A percentile compares a stretch with the other conserved stretches of the same genome.
Conservation (phyloP, 805 yeast genomes). For the Kodamaea jinghongensis region DNA sequence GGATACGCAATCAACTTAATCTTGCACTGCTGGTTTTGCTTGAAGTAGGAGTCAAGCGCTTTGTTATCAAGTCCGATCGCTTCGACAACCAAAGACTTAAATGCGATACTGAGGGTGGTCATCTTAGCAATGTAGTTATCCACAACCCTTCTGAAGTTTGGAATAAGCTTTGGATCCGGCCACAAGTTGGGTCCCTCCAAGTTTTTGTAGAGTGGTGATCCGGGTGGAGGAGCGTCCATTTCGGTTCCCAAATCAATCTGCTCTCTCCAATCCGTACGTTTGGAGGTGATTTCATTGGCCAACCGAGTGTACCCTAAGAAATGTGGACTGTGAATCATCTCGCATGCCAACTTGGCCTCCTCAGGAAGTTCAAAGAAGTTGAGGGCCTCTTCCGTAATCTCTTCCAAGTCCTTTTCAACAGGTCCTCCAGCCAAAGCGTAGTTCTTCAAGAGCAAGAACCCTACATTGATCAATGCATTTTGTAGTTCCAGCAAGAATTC, state of each 20-base stretch:
- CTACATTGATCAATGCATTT: constrained; percentile 53
- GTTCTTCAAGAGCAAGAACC: constrained; percentile 49
- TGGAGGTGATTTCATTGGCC: constrained; percentile 58
- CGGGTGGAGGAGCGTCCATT: constrained; percentile 39
- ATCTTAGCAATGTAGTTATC: constrained; percentile 44
- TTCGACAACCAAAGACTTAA: constrained; percentile 52
- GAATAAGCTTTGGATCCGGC: constrained; percentile 43
- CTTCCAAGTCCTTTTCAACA: constrained; percentile 31
- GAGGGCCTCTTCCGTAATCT: constrained; percentile 37
- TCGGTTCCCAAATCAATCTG: constrained; percentile 61
- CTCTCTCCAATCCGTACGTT: constrained; percentile 55
- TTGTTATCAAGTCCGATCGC: constrained; percentile 48
- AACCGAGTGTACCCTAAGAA: constrained; percentile 56
- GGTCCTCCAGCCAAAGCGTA: constrained; percentile 38
- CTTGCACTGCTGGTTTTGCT: constrained; percentile 49
- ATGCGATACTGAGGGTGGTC: constrained; percentile 39
- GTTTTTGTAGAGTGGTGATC: constrained; percentile 43
- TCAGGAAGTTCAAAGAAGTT: constrained; percentile 47
- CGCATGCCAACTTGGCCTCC: constrained; percentile 43
- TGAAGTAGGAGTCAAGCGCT: constrained; percentile 48
- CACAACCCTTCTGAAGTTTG: constrained; percentile 43
- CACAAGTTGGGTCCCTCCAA: constrained; percentile 59
- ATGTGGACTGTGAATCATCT: constrained; percentile 56
- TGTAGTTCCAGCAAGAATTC: constrained; percentile 39
- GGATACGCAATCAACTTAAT: constrained; percentile 61